Conservation (phyloP, 305 asterid species). For the Fraxinus sp. region DNA sequence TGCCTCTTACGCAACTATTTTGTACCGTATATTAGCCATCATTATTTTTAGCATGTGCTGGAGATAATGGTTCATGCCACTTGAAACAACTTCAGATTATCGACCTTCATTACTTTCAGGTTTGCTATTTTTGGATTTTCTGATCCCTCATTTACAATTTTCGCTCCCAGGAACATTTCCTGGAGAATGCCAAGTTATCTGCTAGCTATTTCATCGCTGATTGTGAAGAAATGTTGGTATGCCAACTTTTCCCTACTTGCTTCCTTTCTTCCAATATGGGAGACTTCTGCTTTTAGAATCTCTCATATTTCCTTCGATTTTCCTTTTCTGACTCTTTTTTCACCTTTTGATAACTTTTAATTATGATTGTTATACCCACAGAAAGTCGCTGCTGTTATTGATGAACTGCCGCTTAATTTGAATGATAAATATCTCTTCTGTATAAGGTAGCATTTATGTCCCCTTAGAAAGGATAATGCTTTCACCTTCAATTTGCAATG, state of each 20-base stretch:
- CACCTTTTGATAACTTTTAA: conserved; percentile 15
- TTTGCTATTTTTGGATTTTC: not conserved
- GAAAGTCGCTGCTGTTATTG: conserved; percentile 87
- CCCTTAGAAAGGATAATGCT: conserved; percentile 1
- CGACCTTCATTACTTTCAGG: not conserved
- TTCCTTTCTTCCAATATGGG: not conserved
- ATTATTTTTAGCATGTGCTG: not conserved
- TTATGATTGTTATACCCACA: conserved; percentile 34
- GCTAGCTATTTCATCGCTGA: conserved; percentile 68
- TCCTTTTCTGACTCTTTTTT: not conserved
- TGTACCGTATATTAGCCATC: not conserved
- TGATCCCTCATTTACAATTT: not conserved
- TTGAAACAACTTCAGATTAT: not conserved
- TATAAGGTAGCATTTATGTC: conserved; percentile 53
- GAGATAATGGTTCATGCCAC: not conserved
- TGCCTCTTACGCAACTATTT: not conserved
- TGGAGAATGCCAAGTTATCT: conserved; percentile 82
- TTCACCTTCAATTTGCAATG: conserved; percentile 6
- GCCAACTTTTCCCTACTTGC: conserved; percentile 21
- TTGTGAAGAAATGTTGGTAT: conserved; percentile 76
- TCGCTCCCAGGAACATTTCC: conserved; percentile 64
- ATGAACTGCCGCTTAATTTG: conserved; percentile 77
- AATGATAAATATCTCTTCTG: conserved; percentile 75
- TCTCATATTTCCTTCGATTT: not conserved
- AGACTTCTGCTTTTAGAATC: conserved; percentile 20